Base-by-base conservation (phyloP, 495 filamentous ascomycete species). In the Neurospora sp. region DNA sequence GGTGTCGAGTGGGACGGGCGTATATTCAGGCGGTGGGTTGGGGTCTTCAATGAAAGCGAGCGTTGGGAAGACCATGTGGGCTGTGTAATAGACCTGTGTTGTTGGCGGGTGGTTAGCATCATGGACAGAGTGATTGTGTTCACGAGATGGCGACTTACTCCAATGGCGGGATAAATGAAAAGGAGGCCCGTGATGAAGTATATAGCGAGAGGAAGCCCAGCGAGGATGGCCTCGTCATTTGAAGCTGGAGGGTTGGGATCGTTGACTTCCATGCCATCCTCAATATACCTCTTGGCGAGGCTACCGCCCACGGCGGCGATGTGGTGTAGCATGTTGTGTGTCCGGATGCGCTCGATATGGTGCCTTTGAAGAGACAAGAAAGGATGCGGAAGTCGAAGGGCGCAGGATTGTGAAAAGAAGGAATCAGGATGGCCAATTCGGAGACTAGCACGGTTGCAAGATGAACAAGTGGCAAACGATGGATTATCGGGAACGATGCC, bases 41-140 rank as follows among this genome's bases (percentile, higher is more conserved):
- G 83, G 84, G 74, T 86, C 84, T 71, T 86, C 84, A 74, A 86
- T 77, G 70, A 85, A 84, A 65, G 84, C 81, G 35, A 86, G 81
- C 14, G 81, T 83, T 16, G 83, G 81, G 70, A 80, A 83, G 68
- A 86, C 40, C 69, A 74, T 61, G 37, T 76, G 74, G 40, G 85
- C 76, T 20, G 82, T 82, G 75, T 86, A 86, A 48, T 73, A 71
- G 70, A 82, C 69, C 83, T 85, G 41, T 68, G 40, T 12, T 20
- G 38, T 22, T 37, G 39, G 45, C 37, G 31, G 27, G 35, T 8
- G 37, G 45, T 79, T 74, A 80, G 79, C 69, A 2, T 41, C 41
- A 65, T 48, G 10, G 3, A 17, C 12, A 1, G 14, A 65, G 31
- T 17, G 12, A 1, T 37, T 37, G 20, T 31, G 12, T 17, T 14